Evolutionary conservation across 2,329 filamentous ascomycete genomes (phyloP).

Genomic region (Immersiporthe knoxdaviesiana): DNA sequence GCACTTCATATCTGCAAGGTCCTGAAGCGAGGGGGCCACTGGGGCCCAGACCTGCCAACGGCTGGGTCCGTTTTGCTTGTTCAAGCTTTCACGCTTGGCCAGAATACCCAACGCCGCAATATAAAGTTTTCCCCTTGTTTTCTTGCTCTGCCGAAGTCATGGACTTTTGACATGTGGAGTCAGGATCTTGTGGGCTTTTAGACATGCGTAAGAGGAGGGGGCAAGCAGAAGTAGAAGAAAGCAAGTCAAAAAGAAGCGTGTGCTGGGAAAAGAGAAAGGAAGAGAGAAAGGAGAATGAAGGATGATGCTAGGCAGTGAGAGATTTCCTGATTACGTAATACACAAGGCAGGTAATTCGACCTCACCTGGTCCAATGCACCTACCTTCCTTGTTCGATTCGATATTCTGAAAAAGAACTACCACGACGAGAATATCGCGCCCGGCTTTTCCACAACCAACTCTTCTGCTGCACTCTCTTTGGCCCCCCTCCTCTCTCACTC

Average conservation of each 20-base stretch:
- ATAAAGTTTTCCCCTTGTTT: background rate
- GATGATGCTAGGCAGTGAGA: background rate
- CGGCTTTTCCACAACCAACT: background rate
- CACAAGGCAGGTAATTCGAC: background rate
- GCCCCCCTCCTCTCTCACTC: too few species aligned
- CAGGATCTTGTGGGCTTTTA: background rate
- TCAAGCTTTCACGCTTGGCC: constrained; percentile 16
- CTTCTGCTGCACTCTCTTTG: background rate
- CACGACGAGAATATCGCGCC: background rate
- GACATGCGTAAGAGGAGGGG: background rate
- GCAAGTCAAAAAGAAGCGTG: too few species aligned
- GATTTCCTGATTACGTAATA: background rate
- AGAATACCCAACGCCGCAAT: constrained; percentile 18
- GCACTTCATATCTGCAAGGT: background rate
- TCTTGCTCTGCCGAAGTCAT: background rate
- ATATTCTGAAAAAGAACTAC: background rate
- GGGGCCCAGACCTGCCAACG: constrained; percentile 10
- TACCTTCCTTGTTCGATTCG: background rate
- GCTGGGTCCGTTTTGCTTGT: constrained; percentile 24
- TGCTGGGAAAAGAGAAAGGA: background rate
- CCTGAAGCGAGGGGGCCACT: background rate
- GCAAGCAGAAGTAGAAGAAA: too few species aligned
- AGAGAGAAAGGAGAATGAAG: background rate
- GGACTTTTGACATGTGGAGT: background rate
- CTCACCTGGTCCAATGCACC: background rate